Conservation (phyloP, 306 rosid genomes). For the Malus asiatica region DNA sequence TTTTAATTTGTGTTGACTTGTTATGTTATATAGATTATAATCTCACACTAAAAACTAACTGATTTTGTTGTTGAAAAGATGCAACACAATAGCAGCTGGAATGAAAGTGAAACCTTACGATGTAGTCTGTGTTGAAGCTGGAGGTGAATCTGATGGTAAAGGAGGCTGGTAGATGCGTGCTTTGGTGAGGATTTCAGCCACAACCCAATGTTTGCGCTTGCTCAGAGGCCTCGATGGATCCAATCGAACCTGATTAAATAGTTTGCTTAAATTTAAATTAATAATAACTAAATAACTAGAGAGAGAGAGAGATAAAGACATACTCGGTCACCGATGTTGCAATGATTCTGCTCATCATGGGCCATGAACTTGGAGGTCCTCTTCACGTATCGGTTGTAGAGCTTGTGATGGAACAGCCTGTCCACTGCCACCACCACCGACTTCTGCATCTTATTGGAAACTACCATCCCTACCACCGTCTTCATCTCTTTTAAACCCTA, state of each 20-base stretch:
- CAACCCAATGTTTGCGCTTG: slow-evolving; percentile 76
- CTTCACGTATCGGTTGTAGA: slow-evolving; percentile 72
- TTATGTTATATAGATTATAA: no score
- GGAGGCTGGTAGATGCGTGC: slow-evolving; percentile 75
- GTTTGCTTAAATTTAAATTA: background rate
- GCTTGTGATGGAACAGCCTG: slow-evolving; percentile 56
- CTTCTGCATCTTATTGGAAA: slow-evolving; percentile 96
- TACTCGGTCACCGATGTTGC: slow-evolving; percentile 79
- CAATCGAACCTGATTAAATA: slow-evolving; percentile 52
- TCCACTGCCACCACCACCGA: slow-evolving; percentile 94
- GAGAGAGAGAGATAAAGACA: background rate
- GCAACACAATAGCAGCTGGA: background rate
- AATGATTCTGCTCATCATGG: slow-evolving; percentile 57
- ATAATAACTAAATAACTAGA: background rate
- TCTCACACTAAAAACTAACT: background rate
- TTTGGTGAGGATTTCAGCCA: slow-evolving; percentile 79
- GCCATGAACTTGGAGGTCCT: slow-evolving; percentile 96
- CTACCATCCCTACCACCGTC: slow-evolving; percentile 81
- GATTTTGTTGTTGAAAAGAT: background rate
- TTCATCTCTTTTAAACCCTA: slow-evolving; percentile 42
- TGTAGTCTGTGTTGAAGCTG: background rate
- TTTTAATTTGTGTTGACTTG: background rate
- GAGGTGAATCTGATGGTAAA: slow-evolving; percentile 2
- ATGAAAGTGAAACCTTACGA: slow-evolving; percentile 9
- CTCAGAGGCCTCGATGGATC: slow-evolving; percentile 82